phyloP scores from a whole-genome alignment of 306 rosid species.

The Vigna radiata region DNA sequence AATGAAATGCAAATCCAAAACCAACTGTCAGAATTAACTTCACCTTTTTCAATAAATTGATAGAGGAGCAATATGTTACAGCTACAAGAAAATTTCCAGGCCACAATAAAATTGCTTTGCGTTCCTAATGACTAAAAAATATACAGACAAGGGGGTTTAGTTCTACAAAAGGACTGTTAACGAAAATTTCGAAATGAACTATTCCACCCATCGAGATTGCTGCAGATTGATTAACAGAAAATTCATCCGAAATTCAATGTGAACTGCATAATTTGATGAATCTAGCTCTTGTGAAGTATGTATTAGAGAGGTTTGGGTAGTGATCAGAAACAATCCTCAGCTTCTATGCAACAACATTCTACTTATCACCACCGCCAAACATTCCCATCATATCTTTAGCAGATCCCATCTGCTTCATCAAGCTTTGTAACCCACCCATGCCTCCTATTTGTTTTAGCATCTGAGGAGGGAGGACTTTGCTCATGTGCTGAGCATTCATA shows the following conservation, averaged over 20 bases:
- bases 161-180: conserved; percentile 35
- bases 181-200: conserved; percentile 25
- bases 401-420: conserved; percentile 92
- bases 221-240: conserved; percentile 28
- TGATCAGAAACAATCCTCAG: conserved; percentile 33
- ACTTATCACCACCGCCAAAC: conserved; percentile 76
- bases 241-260: conserved; percentile 18
- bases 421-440: conserved; percentile 78
- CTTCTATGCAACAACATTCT: conserved; percentile 25
- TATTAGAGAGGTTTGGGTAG: conserved; percentile 11
- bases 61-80: conserved; percentile 22
- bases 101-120: conserved; percentile 12
- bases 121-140: conserved; percentile 42
- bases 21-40: background rate
- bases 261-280: conserved; percentile 34
- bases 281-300: conserved; percentile 23
- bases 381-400: conserved; percentile 85
- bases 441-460: conserved; percentile 89
- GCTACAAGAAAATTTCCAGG: conserved; percentile 39
- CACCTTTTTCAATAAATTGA: background rate
- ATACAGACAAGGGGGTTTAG: conserved; percentile 39
- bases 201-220: conserved; percentile 29
- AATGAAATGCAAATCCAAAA: background rate
- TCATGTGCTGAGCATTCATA: conserved; percentile 85
- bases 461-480: conserved; percentile 87